Conservation (phyloP, 2,329 filamentous ascomycete genomes). For the Colletotrichum salicis region DNA sequence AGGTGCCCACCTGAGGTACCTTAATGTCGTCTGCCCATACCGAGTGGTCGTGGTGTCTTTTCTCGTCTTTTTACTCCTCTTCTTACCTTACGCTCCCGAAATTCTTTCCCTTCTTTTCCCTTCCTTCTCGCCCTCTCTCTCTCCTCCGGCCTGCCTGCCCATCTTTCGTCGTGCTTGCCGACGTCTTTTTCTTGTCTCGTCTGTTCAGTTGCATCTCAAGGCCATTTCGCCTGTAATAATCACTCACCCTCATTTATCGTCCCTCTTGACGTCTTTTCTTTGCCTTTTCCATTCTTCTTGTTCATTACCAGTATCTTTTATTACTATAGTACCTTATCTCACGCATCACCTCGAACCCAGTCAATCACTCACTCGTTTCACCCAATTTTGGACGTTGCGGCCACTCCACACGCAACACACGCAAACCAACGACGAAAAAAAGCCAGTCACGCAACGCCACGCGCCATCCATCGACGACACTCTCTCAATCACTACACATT, state of each 20-base stretch:
- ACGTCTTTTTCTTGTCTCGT: slow-evolving; percentile 11
- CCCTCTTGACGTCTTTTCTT: slow-evolving; percentile 9
- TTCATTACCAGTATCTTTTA: slow-evolving; percentile 1
- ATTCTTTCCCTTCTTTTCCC: slow-evolving; percentile 34
- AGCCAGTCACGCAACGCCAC: background rate
- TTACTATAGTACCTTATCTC: slow-evolving; percentile 12
- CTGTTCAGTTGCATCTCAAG: background rate
- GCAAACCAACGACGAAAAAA: background rate
- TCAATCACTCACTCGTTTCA: slow-evolving; percentile 14
- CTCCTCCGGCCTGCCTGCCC: background rate
- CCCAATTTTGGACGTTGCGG: background rate
- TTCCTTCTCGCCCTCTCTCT: slow-evolving; percentile 24
- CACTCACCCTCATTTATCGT: slow-evolving; percentile 19
- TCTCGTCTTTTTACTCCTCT: background rate
- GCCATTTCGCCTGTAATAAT: slow-evolving; percentile 6
- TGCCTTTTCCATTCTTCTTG: slow-evolving; percentile 14
- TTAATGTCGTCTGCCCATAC: background rate
- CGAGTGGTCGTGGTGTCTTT: background rate
- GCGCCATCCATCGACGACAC: background rate
- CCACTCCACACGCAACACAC: background rate
- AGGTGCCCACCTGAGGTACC: slow-evolving; percentile 11
- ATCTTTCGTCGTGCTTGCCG: slow-evolving; percentile 26
- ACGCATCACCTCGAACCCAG: slow-evolving; percentile 15
- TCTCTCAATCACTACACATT: background rate
- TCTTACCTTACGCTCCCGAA: slow-evolving; percentile 1